A percentile compares a stretch with the other conserved stretches of the same genome.
These are phyloP conservation scores for Cercophora sp. DNA, from an alignment of 495 filamentous ascomycete genomes.

Conservation along the genomic window DNA sequence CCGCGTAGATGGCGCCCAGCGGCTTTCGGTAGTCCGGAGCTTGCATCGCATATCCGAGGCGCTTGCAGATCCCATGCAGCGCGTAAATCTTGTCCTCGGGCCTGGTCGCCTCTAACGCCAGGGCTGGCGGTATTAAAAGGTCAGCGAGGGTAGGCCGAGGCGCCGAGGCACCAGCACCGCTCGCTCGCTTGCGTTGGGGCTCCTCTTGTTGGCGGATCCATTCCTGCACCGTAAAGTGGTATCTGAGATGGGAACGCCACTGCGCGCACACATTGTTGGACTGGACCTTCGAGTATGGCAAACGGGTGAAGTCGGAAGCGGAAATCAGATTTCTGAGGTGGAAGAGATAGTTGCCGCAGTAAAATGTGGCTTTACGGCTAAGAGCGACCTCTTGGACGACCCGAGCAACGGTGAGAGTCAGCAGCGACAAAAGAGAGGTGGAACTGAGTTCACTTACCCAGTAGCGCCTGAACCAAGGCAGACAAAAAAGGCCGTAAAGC, in stretches of 20 bases:
- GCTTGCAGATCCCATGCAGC: not conserved
- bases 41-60: not conserved
- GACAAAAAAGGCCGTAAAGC: not conserved
- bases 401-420: not conserved
- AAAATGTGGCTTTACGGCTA: not conserved
- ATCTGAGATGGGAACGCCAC: not conserved
- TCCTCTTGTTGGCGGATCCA: not conserved
- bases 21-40: not conserved
- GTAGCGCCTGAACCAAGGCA: constrained; percentile 1
- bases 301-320: not conserved
- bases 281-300: not conserved
- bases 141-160: not conserved
- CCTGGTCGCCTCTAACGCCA: not conserved
- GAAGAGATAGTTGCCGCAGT: not conserved
- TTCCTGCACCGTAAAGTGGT: not conserved
- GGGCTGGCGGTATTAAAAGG: not conserved
- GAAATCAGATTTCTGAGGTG: not conserved
- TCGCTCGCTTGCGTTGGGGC: not conserved
- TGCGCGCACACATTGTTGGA: not conserved
- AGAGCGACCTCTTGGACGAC: not conserved
- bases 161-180: not conserved
- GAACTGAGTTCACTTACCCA: not conserved
- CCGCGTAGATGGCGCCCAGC: not conserved
- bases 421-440: not conserved
- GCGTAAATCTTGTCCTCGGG: not conserved